Percentiles rank a stretch among this genome's conserved stretches.
phyloP scores from a whole-genome alignment of 1,284 basidiomycete species.

The Phlebopus sp. region DNA sequence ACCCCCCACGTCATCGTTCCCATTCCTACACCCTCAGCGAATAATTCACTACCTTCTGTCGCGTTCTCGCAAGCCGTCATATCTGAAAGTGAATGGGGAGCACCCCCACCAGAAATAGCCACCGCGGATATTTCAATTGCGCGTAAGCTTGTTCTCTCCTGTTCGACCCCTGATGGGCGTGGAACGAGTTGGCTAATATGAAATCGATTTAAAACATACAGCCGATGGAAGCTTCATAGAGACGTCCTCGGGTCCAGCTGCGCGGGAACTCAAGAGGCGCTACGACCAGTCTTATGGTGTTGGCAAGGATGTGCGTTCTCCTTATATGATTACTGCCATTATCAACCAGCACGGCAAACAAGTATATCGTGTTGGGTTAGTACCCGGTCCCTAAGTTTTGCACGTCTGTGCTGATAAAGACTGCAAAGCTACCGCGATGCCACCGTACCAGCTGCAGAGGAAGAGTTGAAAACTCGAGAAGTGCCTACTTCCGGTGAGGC shows the following conservation, averaged over 20 bases:
- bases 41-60: conserved; percentile 43
- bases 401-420: conserved; percentile 7
- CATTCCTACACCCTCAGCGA: conserved; percentile 41
- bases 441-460: conserved; percentile 46
- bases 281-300: conserved; percentile 70
- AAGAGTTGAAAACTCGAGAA: conserved; percentile 33
- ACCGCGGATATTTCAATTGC: conserved; percentile 60
- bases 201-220: conserved; percentile 24
- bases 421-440: conserved; percentile 49
- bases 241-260: conserved; percentile 69
- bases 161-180: conserved; percentile 3
- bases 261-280: conserved; percentile 67
- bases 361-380: conserved; percentile 73
- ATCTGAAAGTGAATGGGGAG: conserved; percentile 26
- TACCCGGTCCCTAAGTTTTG: conserved; percentile 13
- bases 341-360: conserved; percentile 74
- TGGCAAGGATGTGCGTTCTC: conserved; percentile 62
- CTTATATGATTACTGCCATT: conserved; percentile 74
- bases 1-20: conserved; percentile 41
- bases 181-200: conserved; percentile 1
- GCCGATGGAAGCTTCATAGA: conserved; percentile 76
- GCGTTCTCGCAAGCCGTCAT: conserved; percentile 38
- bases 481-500: conserved; percentile 29
- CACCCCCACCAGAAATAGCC: conserved; percentile 48
- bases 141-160: conserved; percentile 43